Evolutionary conservation across 345 rosid species (phyloP).

Genomic region (Murraya koenigii): DNA sequence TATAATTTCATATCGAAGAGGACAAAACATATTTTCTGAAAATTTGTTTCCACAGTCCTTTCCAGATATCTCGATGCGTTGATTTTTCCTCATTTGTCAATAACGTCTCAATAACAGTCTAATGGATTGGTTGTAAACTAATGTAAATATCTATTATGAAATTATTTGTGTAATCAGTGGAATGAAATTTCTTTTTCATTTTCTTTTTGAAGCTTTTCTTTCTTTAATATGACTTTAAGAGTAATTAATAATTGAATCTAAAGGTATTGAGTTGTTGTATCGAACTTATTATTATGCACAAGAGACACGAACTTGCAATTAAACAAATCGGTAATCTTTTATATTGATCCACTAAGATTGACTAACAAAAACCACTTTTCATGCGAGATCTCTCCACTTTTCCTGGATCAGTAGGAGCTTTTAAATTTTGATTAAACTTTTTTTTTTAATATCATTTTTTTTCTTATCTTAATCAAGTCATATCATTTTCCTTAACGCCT

Average conservation of each 20-base stretch:
- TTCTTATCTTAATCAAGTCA: background rate
- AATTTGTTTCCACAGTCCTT: no score
- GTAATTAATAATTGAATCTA: no score
- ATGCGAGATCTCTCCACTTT: slow-evolving; percentile 2
- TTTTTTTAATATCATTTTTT: background rate
- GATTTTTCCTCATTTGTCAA: background rate
- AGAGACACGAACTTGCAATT: background rate
- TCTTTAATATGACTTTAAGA: no score
- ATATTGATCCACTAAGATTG: background rate
- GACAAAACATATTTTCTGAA: no score
- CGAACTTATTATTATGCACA: background rate
- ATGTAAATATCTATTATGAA: no score
- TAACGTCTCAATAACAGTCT: no score
- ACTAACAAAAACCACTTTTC: background rate
- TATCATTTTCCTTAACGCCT: background rate
- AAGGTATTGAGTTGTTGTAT: no score
- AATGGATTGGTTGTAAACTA: no score
- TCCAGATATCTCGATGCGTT: background rate
- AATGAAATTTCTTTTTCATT: background rate
- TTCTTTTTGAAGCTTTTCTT: background rate
- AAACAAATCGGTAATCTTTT: background rate
- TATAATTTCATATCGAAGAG: no score
- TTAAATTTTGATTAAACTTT: background rate
- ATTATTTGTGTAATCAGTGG: no score
- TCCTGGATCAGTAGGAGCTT: background rate